Conservation (phyloP, 331 rosid species). For the Malus hybrid region DNA sequence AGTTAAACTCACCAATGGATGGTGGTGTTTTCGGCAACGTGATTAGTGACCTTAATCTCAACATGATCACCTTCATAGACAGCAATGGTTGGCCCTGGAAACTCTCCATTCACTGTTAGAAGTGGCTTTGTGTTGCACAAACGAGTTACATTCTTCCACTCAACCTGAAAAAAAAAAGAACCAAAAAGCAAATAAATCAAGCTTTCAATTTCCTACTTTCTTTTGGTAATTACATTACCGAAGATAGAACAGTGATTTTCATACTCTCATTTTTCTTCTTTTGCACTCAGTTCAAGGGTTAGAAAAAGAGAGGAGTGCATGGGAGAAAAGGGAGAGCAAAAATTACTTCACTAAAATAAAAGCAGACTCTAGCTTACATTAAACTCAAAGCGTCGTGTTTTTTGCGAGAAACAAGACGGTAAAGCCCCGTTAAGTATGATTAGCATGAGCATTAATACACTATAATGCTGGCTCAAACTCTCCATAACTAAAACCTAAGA, state of each 20-base stretch:
- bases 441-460: slow-evolving; percentile 1
- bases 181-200: not conserved
- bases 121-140: slow-evolving; percentile 49
- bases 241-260: not conserved
- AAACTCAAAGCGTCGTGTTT: slow-evolving; percentile 29
- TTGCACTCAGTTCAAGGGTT: not conserved
- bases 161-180: slow-evolving; percentile 31
- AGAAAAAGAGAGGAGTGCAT: not conserved
- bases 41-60: slow-evolving; percentile 52
- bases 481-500: slow-evolving; percentile 15
- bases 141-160: slow-evolving; percentile 50
- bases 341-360: not conserved
- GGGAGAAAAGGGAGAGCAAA: not conserved
- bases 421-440: slow-evolving; percentile 14
- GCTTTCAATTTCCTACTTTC: not conserved
- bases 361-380: slow-evolving; percentile 26
- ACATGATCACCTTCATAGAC: slow-evolving; percentile 67
- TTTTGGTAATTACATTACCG: not conserved
- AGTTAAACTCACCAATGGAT: slow-evolving; percentile 47
- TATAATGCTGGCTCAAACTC: slow-evolving; percentile 10
- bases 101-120: slow-evolving; percentile 56
- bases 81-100: slow-evolving; percentile 62
- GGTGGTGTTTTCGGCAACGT: slow-evolving; percentile 36
- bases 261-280: not conserved
- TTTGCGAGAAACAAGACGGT: slow-evolving; percentile 20